Base-by-base conservation (phyloP, 352 stramenopile species). In the Phytophthora kernoviae region DNA sequence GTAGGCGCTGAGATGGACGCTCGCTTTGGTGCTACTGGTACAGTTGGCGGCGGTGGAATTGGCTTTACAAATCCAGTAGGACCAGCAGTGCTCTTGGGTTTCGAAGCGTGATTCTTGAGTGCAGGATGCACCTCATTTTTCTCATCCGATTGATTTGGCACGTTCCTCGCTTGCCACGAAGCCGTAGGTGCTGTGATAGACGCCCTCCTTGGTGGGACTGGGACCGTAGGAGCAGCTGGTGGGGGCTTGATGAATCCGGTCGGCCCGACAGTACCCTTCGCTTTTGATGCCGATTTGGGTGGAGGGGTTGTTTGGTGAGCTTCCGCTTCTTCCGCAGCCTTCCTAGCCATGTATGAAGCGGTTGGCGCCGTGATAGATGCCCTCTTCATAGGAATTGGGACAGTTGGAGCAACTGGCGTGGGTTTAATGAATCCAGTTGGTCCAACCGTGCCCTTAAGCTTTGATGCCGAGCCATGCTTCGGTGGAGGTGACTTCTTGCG, bases 1-100 rank as follows among this genome's bases (percentile, higher is more conserved):
- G 73, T 72, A 20, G 69, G 58, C 2, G 59, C 65, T 62, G 66
- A 65, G 32, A 75, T 67, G 0, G 70, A 79, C 22, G 66, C 52
- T 58, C 69, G 45, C 27, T 77, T 82, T 5, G 62, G 54, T 22
- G 40, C 46, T 7, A 66, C 51, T 30, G 68, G 37, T 40, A 69
- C 60, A 14, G 52, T 70, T 4, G 52, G 52, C 21, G 44, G 39
- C 40, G 53, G 36, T 33, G 50, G 49, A 26, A 10, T 32, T 32
- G 50, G 49, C 49, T 73, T 60, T 0, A 62, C 37, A 26, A 62
- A 58, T 4, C 61, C 48, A 51, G 53, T 68, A n/a, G 36, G 30
- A 21, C 58, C 51, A 15, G 55, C 34, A 12, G 22, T 37, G n/a
- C 32, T 39, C 24, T 62, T 62, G 9, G 26, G 11, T 17, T 73